A percentile compares a stretch with the other conserved stretches of the same genome.
Evolutionary conservation across 2,329 filamentous ascomycete genomes (phyloP).

Genomic region (Penicillium sp.): DNA sequence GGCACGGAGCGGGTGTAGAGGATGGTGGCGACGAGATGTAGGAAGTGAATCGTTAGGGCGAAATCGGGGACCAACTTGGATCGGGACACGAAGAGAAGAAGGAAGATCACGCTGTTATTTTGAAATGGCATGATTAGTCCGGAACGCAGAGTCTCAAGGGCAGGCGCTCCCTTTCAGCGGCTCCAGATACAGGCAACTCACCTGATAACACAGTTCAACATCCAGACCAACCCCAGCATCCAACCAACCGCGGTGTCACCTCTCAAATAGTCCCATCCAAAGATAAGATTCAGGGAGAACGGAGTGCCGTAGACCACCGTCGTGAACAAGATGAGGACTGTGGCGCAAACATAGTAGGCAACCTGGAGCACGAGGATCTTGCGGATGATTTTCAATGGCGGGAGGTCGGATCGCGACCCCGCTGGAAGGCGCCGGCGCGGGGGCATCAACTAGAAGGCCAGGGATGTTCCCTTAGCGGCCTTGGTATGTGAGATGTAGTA

Average conservation of each 20-base stretch:
- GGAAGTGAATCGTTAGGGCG: slow-evolving; percentile 80
- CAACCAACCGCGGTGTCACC: slow-evolving; percentile 70
- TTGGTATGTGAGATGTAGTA: not conserved
- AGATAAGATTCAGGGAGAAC: slow-evolving; percentile 60
- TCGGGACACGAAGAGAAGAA: slow-evolving; percentile 80
- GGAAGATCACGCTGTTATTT: slow-evolving; percentile 69
- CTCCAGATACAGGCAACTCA: slow-evolving; percentile 41
- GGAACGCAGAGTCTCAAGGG: not conserved
- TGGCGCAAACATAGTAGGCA: slow-evolving; percentile 64
- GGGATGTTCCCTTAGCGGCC: slow-evolving; percentile 5
- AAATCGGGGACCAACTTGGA: slow-evolving; percentile 96
- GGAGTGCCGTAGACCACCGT: slow-evolving; percentile 65
- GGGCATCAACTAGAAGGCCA: slow-evolving; percentile 35
- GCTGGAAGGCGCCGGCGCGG: slow-evolving; percentile 62
- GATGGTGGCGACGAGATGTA: slow-evolving; percentile 76
- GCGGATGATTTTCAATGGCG: slow-evolving; percentile 65
- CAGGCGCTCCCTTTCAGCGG: not conserved
- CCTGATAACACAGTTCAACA: slow-evolving; percentile 66
- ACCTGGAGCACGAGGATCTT: slow-evolving; percentile 67
- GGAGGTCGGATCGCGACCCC: slow-evolving; percentile 66
- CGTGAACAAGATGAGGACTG: slow-evolving; percentile 66
- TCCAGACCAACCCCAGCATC: slow-evolving; percentile 68
- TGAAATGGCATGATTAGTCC: slow-evolving; percentile 1
- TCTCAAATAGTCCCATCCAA: slow-evolving; percentile 64
- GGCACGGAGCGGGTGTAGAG: slow-evolving; percentile 79